Evolutionary conservation across 2,329 filamentous ascomycete genomes (phyloP).

Genomic region (Ceratocystis alfenasii): DNA sequence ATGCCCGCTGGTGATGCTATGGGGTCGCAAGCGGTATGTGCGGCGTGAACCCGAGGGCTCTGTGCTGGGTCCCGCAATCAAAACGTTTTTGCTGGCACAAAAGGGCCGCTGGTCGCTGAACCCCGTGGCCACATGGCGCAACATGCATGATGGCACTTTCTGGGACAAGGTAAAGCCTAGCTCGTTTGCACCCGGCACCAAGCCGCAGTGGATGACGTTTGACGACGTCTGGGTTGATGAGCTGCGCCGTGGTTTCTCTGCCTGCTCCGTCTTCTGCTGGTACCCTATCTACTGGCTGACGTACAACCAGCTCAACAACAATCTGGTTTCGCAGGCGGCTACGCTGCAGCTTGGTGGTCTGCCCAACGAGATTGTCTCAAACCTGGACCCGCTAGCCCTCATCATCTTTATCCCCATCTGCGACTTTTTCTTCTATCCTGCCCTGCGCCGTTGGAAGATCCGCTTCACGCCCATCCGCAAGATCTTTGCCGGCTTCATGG

Average conservation of each 20-base stretch:
- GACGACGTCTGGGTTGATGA: constrained; percentile 72
- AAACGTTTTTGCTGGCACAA: constrained; percentile 49
- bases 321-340: constrained; percentile 50
- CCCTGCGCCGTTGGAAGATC: constrained; percentile 50
- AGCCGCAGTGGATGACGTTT: constrained; percentile 62
- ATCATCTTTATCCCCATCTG: constrained; percentile 63
- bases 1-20: constrained; percentile 51
- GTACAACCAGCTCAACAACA: constrained; percentile 43
- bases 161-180: constrained; percentile 62
- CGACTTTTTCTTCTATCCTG: constrained; percentile 56
- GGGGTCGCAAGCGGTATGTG: constrained; percentile 47
- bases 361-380: constrained; percentile 64
- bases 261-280: constrained; percentile 58
- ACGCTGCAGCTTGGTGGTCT: constrained; percentile 56
- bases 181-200: constrained; percentile 40
- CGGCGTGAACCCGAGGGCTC: constrained; percentile 51
- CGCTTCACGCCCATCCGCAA: constrained; percentile 64
- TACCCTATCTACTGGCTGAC: constrained; percentile 51
- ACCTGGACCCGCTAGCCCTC: constrained; percentile 61
- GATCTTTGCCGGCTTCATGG: constrained; percentile 57
- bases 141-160: constrained; percentile 45
- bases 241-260: constrained; percentile 53
- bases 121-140: constrained; percentile 46
- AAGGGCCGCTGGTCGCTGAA: constrained; percentile 60
- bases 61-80: constrained; percentile 52